Evolutionary conservation across 768 basidiomycete genomes (phyloP).

Genomic region (Leucocoprinus leucothites): DNA sequence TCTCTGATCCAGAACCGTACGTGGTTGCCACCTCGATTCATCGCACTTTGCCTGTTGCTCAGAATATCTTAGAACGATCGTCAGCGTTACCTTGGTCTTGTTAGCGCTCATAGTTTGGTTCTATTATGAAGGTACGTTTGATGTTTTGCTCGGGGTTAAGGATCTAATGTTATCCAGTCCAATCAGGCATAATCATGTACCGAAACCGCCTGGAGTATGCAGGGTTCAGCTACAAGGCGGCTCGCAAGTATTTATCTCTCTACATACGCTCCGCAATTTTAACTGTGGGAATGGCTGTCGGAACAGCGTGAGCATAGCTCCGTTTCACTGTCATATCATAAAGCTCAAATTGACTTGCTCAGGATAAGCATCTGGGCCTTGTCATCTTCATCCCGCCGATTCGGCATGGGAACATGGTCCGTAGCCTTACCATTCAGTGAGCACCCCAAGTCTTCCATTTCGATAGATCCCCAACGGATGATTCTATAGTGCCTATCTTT

Average conservation of each 20-base stretch:
- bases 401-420: not conserved
- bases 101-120: not conserved
- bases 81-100: constrained; percentile 4
- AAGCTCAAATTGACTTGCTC: not conserved
- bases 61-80: not conserved
- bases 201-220: constrained; percentile 6
- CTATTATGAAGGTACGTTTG: constrained; percentile 3
- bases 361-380: constrained; percentile 7
- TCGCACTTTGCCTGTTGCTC: not conserved
- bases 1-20: constrained; percentile 4
- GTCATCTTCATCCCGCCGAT: not conserved
- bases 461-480: not conserved
- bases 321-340: not conserved
- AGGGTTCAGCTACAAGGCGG: not conserved
- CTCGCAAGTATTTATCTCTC: not conserved
- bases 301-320: not conserved
- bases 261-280: constrained; percentile 10
- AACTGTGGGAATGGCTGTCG: constrained; percentile 1
- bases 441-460: not conserved
- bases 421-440: constrained; percentile 7
- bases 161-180: not conserved
- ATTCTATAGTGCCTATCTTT: constrained; percentile 8
- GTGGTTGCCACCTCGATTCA: not conserved
- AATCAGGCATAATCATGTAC: constrained; percentile 4
- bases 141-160: not conserved